phyloP scores from a whole-genome alignment of 352 stramenopile species.

The Pythium plurisporium region DNA sequence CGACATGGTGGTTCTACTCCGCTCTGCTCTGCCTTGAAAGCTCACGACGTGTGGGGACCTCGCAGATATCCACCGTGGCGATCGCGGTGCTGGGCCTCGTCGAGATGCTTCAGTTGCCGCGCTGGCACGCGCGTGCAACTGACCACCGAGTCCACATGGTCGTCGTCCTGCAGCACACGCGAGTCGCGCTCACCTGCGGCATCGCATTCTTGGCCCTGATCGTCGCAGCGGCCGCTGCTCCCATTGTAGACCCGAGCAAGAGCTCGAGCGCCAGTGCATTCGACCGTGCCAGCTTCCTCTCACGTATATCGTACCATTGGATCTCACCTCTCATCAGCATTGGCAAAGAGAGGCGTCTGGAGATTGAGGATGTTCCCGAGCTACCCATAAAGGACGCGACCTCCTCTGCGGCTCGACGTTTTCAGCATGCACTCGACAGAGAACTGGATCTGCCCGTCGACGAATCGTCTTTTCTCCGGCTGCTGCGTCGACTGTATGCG shows the following conservation, averaged over 20 bases:
- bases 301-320: conserved; percentile 64
- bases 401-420: conserved; percentile 30
- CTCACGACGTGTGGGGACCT: neutral
- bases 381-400: conserved; percentile 52
- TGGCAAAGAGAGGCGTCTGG: conserved; percentile 44
- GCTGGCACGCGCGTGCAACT: neutral
- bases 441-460: conserved; percentile 20
- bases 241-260: neutral
- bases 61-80: conserved; percentile 12
- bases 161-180: conserved; percentile 10
- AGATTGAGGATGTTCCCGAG: conserved; percentile 52
- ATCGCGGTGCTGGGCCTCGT: conserved; percentile 18
- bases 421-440: conserved; percentile 36
- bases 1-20: conserved; percentile 35
- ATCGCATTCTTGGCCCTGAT: conserved; percentile 4
- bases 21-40: conserved; percentile 23
- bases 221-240: neutral
- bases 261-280: conserved; percentile 20
- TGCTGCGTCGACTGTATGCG: conserved; percentile 51
- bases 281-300: conserved; percentile 48
- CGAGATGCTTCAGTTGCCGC: conserved; percentile 6
- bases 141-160: conserved; percentile 3
- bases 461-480: conserved; percentile 47
- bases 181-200: neutral
- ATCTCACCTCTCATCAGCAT: conserved; percentile 60